A percentile compares a stretch with the other conserved stretches of the same genome.
Conservation (phyloP, 2,329 filamentous ascomycete species). For the Domatiomyces globalis region DNA sequence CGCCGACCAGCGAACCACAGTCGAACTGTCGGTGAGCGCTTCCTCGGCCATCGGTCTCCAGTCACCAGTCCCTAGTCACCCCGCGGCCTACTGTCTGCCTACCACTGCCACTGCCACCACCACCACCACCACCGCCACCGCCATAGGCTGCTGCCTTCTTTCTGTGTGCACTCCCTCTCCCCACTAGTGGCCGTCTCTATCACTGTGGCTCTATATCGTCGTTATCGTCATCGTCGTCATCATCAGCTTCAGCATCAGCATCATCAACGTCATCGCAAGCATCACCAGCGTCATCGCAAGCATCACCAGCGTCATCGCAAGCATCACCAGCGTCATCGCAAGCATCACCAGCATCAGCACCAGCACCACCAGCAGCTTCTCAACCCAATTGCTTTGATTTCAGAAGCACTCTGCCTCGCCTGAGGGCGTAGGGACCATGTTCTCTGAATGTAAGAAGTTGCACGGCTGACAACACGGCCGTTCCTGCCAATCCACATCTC, state of each 20-base stretch:
- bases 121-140: background rate
- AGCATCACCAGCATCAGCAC: too few relatives aligned
- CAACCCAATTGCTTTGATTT: background rate
- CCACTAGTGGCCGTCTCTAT: background rate
- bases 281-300: too few relatives aligned
- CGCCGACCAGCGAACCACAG: too few relatives aligned
- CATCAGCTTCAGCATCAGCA: background rate
- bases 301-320: too few relatives aligned
- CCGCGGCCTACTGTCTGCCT: too few relatives aligned
- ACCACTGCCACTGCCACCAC: background rate
- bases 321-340: too few relatives aligned
- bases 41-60: too few relatives aligned
- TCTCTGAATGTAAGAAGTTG: slow-evolving; percentile 77
- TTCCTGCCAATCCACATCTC: slow-evolving; percentile 16
- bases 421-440: slow-evolving; percentile 40
- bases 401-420: slow-evolving; percentile 1
- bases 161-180: too few relatives aligned
- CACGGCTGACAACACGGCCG: background rate
- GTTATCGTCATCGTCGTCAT: background rate
- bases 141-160: background rate
- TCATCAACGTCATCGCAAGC: too few relatives aligned
- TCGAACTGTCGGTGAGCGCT: too few relatives aligned
- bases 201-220: background rate
- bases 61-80: too few relatives aligned
- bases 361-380: slow-evolving; percentile 7